Evolutionary conservation across 345 rosid genomes (phyloP).

Genomic region (Ailanthus altissimus): DNA sequence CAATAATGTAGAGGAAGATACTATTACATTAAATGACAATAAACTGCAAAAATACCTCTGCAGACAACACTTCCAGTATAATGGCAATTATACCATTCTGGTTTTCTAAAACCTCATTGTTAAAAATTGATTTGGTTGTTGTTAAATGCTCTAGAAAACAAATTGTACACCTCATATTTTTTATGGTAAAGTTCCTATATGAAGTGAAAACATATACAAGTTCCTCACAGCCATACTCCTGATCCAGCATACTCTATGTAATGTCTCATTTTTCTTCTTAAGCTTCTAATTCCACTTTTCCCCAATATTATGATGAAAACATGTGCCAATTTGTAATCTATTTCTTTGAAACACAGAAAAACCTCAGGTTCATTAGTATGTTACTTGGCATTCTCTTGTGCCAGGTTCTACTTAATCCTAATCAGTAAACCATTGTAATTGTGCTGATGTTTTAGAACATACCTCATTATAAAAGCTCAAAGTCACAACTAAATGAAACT

Average conservation of each 20-base stretch:
- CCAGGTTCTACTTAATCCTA: not conserved
- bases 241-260: not conserved
- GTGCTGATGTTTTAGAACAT: not conserved
- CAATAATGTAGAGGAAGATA: not conserved
- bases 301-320: not conserved
- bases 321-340: not conserved
- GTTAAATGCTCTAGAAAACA: not conserved
- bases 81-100: not conserved
- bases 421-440: not conserved
- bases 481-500: not conserved
- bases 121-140: not conserved
- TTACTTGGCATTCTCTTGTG: not conserved
- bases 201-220: not conserved
- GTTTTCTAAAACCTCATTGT: not conserved
- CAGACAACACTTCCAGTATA: not conserved
- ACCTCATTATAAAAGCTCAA: not conserved
- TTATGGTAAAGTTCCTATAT: no score
- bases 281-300: not conserved
- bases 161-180: not conserved
- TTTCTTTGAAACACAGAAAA: not conserved
- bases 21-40: not conserved
- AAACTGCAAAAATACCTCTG: not conserved
- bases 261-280: not conserved
- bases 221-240: not conserved
- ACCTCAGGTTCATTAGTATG: not conserved